Conservation (phyloP, 1,284 basidiomycete genomes). For the Microbotryomycetes sp. region DNA sequence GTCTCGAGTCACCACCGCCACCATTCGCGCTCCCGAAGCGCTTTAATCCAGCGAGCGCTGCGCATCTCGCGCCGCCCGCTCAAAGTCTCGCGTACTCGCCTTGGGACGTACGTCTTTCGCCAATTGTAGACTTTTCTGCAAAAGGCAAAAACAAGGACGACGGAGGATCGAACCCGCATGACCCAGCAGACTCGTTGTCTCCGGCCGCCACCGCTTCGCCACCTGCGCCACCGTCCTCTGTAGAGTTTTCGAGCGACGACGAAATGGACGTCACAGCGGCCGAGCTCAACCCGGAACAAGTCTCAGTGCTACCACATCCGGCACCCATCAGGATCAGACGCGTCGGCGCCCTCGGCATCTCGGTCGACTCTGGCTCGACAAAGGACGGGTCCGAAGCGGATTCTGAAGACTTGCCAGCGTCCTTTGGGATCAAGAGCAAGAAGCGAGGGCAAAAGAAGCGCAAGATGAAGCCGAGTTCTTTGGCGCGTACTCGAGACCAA, state of each 20-base stretch:
- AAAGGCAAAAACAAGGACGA: background rate
- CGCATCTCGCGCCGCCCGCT: background rate
- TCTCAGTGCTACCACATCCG: background rate
- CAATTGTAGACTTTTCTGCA: background rate
- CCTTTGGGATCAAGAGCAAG: background rate
- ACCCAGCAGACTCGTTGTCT: conserved; percentile 3
- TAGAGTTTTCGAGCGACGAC: conserved; percentile 2
- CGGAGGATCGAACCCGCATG: background rate
- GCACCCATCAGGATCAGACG: conserved; percentile 10
- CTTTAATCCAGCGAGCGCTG: background rate
- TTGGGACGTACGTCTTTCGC: background rate
- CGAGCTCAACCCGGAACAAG: background rate
- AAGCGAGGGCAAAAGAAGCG: background rate
- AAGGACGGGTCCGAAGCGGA: background rate
- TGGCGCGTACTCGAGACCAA: background rate
- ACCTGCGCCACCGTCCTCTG: conserved; percentile 7
- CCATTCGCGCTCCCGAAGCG: background rate
- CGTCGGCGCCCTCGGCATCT: conserved; percentile 27
- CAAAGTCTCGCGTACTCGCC: background rate
- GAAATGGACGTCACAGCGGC: background rate
- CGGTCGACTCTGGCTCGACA: conserved; percentile 21
- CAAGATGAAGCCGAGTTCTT: background rate
- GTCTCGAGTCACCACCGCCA: background rate
- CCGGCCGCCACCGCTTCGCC: conserved; percentile 13
- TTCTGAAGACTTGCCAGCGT: background rate